Evolutionary conservation across 768 basidiomycete species (phyloP).

Genomic region (Bullera alba): DNA sequence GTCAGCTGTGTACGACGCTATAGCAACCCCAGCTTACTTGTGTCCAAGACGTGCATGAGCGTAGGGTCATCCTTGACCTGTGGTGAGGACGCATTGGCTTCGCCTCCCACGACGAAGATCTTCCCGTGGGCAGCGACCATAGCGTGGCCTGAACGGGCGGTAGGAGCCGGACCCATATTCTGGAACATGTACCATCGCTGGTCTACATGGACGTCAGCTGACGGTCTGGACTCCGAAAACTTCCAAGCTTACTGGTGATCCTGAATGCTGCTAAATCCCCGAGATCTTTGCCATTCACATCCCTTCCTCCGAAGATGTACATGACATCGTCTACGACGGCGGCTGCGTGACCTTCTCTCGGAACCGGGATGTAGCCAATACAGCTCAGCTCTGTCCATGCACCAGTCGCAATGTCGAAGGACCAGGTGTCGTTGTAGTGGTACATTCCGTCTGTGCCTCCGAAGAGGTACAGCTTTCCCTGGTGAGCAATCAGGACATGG

Average conservation of each 20-base stretch:
- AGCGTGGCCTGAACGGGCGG: slow-evolving; percentile 90
- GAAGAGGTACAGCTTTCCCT: slow-evolving; percentile 83
- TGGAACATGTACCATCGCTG: slow-evolving; percentile 99
- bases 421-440: slow-evolving; percentile 99
- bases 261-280: slow-evolving; percentile 95
- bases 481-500: slow-evolving; percentile 75
- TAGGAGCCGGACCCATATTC: slow-evolving; percentile 96
- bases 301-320: slow-evolving; percentile 93
- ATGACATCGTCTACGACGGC: slow-evolving; percentile 95
- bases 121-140: slow-evolving; percentile 81
- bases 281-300: slow-evolving; percentile 92
- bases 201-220: slow-evolving; percentile 53
- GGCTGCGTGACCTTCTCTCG: slow-evolving; percentile 92
- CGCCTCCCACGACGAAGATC: slow-evolving; percentile 91
- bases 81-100: slow-evolving; percentile 62
- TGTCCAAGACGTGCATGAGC: slow-evolving; percentile 85
- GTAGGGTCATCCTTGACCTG: slow-evolving; percentile 69
- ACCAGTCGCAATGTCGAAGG: slow-evolving; percentile 71
- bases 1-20: neutral
- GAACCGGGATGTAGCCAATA: slow-evolving; percentile 92
- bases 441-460: slow-evolving; percentile 98
- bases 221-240: neutral
- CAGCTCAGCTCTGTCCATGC: slow-evolving; percentile 88
- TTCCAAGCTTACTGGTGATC: slow-evolving; percentile 71
- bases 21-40: slow-evolving; percentile 57